Percentiles rank a stretch among this genome's conserved stretches.
phyloP scores from a whole-genome alignment of 2,329 filamentous ascomycete genomes.

The Phoma sp. region DNA sequence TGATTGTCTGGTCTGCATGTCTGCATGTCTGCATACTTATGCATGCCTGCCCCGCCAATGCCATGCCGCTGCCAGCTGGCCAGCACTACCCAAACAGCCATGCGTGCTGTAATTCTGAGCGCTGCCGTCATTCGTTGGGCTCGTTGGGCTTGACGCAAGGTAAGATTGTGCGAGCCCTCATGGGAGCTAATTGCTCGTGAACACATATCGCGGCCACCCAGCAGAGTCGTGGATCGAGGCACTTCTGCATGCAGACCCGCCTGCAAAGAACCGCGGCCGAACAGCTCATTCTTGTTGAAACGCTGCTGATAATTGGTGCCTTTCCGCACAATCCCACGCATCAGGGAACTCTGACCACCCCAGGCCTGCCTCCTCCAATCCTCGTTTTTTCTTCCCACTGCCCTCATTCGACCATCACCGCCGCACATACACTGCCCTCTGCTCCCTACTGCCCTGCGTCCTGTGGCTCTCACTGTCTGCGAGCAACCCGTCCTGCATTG shows the following conservation, averaged over 20 bases:
- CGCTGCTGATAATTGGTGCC: constrained; percentile 47
- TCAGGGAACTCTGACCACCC: constrained; percentile 45
- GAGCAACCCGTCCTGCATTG: constrained; percentile 49
- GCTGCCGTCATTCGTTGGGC: constrained; percentile 38
- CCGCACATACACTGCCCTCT: constrained; percentile 32
- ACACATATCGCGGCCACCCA: constrained; percentile 43
- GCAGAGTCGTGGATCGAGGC: constrained; percentile 40
- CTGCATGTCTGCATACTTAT: constrained; percentile 25
- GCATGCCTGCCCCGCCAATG: constrained; percentile 43
- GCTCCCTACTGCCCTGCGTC: constrained; percentile 38
- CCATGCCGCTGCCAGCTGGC: constrained; percentile 42
- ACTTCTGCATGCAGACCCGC: constrained; percentile 39
- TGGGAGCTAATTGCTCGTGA: constrained; percentile 46
- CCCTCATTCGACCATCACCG: constrained; percentile 37
- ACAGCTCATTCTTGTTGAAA: constrained; percentile 43
- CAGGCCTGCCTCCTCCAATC: constrained; percentile 41
- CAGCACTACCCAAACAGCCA: constrained; percentile 42
- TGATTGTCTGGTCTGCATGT: constrained; percentile 27
- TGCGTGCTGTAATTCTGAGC: constrained; percentile 43
- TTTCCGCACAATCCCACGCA: constrained; percentile 36
- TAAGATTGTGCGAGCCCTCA: constrained; percentile 46
- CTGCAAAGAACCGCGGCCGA: constrained; percentile 40
- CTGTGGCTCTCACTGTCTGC: constrained; percentile 45
- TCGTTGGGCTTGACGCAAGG: constrained; percentile 42
- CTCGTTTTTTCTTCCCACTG: constrained; percentile 32